These are phyloP conservation scores for Rhizopogon salebrosus DNA, from an alignment of 768 basidiomycete species.

Conservation along the genomic window DNA sequence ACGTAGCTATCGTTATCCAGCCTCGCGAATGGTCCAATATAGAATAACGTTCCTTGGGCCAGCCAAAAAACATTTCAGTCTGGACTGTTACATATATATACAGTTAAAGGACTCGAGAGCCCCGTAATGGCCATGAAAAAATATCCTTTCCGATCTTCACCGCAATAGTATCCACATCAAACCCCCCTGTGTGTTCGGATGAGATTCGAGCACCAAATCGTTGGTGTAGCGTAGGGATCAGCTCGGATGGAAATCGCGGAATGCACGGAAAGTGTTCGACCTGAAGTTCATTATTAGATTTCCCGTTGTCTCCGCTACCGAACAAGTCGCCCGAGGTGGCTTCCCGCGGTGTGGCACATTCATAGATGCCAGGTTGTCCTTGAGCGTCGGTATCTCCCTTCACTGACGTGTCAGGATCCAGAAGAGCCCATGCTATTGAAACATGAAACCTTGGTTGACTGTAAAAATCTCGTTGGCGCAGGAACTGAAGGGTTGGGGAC, in stretches of 20 bases:
- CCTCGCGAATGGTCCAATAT: constrained; percentile 17
- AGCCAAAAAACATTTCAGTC: neutral
- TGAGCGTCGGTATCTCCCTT: neutral
- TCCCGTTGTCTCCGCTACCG: neutral
- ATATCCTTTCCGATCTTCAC: constrained; percentile 71
- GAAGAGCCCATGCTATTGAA: constrained; percentile 84
- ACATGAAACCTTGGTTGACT: constrained; percentile 78
- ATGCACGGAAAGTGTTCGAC: constrained; percentile 39
- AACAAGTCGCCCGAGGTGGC: neutral
- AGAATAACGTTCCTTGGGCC: neutral
- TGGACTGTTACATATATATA: constrained; percentile 2
- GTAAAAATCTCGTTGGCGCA: constrained; percentile 82
- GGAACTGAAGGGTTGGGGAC: constrained; percentile 47
- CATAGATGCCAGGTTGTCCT: neutral
- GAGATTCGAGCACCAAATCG: constrained; percentile 39
- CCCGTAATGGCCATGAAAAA: constrained; percentile 37
- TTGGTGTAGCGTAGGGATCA: constrained; percentile 47
- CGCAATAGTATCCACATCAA: constrained; percentile 49
- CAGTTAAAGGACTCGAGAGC: constrained; percentile 2
- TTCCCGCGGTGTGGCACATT: neutral
- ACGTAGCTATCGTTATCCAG: constrained; percentile 56
- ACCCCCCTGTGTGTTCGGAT: constrained; percentile 38
- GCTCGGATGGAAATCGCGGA: constrained; percentile 41
- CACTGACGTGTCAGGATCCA: constrained; percentile 29
- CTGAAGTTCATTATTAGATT: neutral